A percentile compares a stretch with the other conserved stretches of the same genome.
Evolutionary conservation across 1,284 basidiomycete genomes (phyloP).

Genomic region (Neonothopanus nambi): DNA sequence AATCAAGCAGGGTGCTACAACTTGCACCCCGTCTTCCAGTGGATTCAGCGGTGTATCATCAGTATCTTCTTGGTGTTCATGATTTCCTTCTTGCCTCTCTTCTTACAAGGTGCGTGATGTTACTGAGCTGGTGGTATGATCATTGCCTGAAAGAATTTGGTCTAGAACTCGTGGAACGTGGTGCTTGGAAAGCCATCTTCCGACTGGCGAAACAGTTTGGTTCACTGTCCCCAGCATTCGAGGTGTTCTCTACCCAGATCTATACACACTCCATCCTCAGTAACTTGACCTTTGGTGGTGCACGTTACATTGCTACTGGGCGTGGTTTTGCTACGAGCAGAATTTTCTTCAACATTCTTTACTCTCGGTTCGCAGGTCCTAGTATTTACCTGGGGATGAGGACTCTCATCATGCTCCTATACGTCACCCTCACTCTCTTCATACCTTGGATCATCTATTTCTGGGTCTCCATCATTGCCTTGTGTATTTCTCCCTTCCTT

Average conservation of each 20-base stretch:
- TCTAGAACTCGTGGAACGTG: constrained; percentile 88
- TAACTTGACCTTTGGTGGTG: constrained; percentile 94
- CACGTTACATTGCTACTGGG: constrained; percentile 97
- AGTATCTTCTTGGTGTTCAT: constrained; percentile 97
- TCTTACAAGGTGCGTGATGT: constrained; percentile 79
- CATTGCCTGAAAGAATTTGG: not conserved
- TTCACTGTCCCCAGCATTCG: constrained; percentile 92
- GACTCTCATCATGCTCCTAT: constrained; percentile 86
- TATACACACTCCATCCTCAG: constrained; percentile 94
- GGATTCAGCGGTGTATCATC: constrained; percentile 94
- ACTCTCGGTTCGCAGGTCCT: constrained; percentile 95
- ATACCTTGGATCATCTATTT: constrained; percentile 93
- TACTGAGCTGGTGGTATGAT: not conserved
- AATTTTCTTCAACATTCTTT: constrained; percentile 90
- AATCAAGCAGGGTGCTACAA: constrained; percentile 90
- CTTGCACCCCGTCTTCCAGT: constrained; percentile 84
- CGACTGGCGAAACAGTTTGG: constrained; percentile 91
- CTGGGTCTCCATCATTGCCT: constrained; percentile 87
- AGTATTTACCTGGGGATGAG: constrained; percentile 96
- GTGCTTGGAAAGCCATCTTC: constrained; percentile 84
- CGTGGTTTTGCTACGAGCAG: constrained; percentile 95
- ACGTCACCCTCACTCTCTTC: constrained; percentile 88
- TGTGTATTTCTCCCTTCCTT: constrained; percentile 91
- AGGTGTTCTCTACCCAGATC: constrained; percentile 96
- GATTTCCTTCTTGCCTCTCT: constrained; percentile 91